Conservation (phyloP, 2,329 filamentous ascomycete species). For the Curvularia spicifera region DNA sequence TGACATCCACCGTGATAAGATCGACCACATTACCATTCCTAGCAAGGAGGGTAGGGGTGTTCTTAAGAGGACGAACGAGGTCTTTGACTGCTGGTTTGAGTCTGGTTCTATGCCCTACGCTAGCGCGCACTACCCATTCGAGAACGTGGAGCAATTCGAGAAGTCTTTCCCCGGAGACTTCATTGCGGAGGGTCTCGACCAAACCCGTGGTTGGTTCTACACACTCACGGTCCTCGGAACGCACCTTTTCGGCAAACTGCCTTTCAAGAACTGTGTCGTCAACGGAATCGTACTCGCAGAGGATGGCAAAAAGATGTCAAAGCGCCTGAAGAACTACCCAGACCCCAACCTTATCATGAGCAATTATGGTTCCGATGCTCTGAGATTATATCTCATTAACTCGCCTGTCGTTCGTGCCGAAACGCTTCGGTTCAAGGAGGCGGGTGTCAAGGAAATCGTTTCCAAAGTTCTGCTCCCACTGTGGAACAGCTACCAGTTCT, state of each 20-base stretch:
- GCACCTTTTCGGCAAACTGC: conserved; percentile 81
- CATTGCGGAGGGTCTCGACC: conserved; percentile 90
- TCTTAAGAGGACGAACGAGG: conserved; percentile 81
- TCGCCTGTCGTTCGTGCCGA: conserved; percentile 93
- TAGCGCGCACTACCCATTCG: conserved; percentile 89
- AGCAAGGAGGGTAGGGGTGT: conserved; percentile 85
- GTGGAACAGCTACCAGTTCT: conserved; percentile 98
- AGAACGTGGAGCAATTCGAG: conserved; percentile 81
- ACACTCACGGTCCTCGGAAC: conserved; percentile 87
- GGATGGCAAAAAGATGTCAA: conserved; percentile 99
- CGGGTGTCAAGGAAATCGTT: conserved; percentile 92
- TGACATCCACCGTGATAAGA: conserved; percentile 90
- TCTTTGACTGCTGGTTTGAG: conserved; percentile 98
- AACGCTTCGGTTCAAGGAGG: conserved; percentile 87
- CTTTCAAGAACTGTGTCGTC: conserved; percentile 96
- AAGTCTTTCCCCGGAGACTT: conserved; percentile 89
- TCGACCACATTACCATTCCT: conserved; percentile 93
- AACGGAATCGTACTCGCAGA: conserved; percentile 94
- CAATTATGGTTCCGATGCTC: conserved; percentile 88
- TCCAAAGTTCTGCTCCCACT: conserved; percentile 87
- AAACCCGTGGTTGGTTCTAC: conserved; percentile 97
- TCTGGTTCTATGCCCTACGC: conserved; percentile 96
- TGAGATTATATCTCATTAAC: conserved; percentile 95
- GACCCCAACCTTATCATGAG: conserved; percentile 83
- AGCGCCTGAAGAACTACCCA: conserved; percentile 94